A percentile compares a stretch with the other conserved stretches of the same genome.
Conservation (phyloP, 768 basidiomycete genomes). For the Trametes elegans region DNA sequence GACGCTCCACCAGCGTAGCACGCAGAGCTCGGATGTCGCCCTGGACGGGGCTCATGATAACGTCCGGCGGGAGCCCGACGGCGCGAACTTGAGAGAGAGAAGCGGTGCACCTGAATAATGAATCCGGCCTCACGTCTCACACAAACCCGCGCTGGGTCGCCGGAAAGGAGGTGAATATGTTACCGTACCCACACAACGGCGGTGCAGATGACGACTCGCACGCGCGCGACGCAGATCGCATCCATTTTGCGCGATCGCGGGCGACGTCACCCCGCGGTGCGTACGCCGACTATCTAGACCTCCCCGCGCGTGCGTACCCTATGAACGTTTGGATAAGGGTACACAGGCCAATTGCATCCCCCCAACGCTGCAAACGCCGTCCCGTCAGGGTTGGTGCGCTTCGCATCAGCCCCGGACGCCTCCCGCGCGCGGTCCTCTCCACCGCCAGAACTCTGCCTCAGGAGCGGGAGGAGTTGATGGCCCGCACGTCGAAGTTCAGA, state of each 20-base stretch:
- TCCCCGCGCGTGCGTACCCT: too few relatives aligned
- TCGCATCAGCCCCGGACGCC: background rate
- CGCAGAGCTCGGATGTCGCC: background rate
- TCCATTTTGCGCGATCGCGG: background rate
- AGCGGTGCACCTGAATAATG: background rate
- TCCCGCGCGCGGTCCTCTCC: constrained; percentile 5
- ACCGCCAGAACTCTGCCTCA: background rate
- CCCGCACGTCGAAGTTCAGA: constrained; percentile 3
- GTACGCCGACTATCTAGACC: too few relatives aligned
- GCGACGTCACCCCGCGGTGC: background rate
- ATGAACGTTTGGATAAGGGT: too few relatives aligned
- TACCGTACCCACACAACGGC: background rate
- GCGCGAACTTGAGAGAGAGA: too few relatives aligned
- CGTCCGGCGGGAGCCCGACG: background rate
- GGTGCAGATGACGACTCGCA: constrained; percentile 6
- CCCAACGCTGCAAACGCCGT: too few relatives aligned
- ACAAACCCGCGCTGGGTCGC: too few relatives aligned
- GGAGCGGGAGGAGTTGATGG: constrained; percentile 2
- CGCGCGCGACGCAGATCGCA: background rate
- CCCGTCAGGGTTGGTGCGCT: too few relatives aligned
- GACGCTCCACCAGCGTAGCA: background rate
- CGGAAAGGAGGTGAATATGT: too few relatives aligned
- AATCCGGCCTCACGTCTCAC: background rate
- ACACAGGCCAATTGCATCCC: background rate
- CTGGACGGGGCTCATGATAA: background rate